Evolutionary conservation across 495 filamentous ascomycete species (phyloP), one percentile per base, ranked within the genome.

Genomic region (Cercophora sp.): DNA sequence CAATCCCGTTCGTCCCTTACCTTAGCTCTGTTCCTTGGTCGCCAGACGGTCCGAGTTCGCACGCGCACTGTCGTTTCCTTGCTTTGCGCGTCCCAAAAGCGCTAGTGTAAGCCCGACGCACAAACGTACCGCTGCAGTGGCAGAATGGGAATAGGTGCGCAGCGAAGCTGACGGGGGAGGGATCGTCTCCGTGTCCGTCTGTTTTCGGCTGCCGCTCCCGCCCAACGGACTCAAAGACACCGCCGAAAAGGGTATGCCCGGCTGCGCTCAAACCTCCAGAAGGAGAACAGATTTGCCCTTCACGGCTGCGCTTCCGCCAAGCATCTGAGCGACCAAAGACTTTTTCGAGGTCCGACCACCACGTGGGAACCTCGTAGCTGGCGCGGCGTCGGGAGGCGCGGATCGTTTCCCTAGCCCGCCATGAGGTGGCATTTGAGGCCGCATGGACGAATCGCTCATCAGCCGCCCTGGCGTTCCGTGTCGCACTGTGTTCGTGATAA

Each of bases 271-370:
- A 32, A 32, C 29, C 8, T 32, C 22, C 40, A 23, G 16, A 24
- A 16, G 40, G 18, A n/a, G n/a, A n/a, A n/a, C n/a, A n/a, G n/a
- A n/a, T n/a, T n/a, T n/a, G n/a, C n/a, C n/a, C n/a, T n/a, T n/a
- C n/a, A n/a, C 8, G 4, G 19, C 41, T 16, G 20, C 41, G 16
- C 27, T 4, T 10, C 22, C 41, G 22, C 19, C 10, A 24, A 27
- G 22, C 41, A 23, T 16, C 22, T 40, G n/a, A n/a, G n/a, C 18
- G n/a, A 18, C 9, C 41, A 24, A 26, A 19, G n/a, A n/a, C 16
- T 15, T 16, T 6, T 29, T 15, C 9, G 24, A 47, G 44, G 44
- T 47, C 44, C 44, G 44, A 47, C 44, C 44, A 27, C 44, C 44
- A 47, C 44, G 44, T 47, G 44, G 44, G 25, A 47, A 47, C 15